Evolutionary conservation across 495 filamentous ascomycete genomes (phyloP).

Genomic region (Xylaria intraflava): DNA sequence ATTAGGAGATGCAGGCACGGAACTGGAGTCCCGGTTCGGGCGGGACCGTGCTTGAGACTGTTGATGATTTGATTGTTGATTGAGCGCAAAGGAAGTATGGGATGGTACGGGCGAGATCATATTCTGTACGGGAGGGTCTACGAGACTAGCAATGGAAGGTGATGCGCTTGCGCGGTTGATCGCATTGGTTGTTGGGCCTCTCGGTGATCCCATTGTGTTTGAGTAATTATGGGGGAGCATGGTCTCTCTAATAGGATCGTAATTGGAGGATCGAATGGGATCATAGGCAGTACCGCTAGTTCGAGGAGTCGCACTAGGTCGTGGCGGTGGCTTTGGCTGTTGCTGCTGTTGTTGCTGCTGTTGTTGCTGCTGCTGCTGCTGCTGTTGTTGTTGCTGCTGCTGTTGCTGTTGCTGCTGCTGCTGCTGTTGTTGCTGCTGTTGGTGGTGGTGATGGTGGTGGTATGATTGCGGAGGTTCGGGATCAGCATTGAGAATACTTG

Average conservation of each 20-base stretch:
- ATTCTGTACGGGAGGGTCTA: slow-evolving; percentile 60
- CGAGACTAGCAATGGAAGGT: slow-evolving; percentile 81
- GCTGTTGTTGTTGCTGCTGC: slow-evolving; percentile 18
- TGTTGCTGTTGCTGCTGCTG: slow-evolving; percentile 17
- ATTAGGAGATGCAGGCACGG: slow-evolving; percentile 27
- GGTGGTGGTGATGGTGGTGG: too few species aligned
- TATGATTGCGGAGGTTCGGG: slow-evolving; percentile 31
- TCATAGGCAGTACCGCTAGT: slow-evolving; percentile 80
- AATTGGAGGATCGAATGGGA: slow-evolving; percentile 70
- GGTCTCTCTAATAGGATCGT: slow-evolving; percentile 49
- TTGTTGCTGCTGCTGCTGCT: slow-evolving; percentile 33
- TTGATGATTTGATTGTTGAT: slow-evolving; percentile 13
- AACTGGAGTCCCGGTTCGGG: slow-evolving; percentile 16
- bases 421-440: slow-evolving; percentile 12
- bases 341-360: slow-evolving; percentile 16
- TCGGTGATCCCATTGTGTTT: slow-evolving; percentile 50
- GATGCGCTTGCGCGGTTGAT: slow-evolving; percentile 73
- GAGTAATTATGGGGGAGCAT: slow-evolving; percentile 44
- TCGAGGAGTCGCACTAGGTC: slow-evolving; percentile 37
- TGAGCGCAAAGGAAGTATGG: slow-evolving; percentile 35
- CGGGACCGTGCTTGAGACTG: slow-evolving; percentile 17
- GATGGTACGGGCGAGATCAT: slow-evolving; percentile 41
- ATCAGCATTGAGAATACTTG: slow-evolving; percentile 44
- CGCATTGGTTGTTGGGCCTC: slow-evolving; percentile 37
- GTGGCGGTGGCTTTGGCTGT: slow-evolving; percentile 22